phyloP scores from a whole-genome alignment of 169 alveolate genomes.

The Cryptosporidium sp. region DNA sequence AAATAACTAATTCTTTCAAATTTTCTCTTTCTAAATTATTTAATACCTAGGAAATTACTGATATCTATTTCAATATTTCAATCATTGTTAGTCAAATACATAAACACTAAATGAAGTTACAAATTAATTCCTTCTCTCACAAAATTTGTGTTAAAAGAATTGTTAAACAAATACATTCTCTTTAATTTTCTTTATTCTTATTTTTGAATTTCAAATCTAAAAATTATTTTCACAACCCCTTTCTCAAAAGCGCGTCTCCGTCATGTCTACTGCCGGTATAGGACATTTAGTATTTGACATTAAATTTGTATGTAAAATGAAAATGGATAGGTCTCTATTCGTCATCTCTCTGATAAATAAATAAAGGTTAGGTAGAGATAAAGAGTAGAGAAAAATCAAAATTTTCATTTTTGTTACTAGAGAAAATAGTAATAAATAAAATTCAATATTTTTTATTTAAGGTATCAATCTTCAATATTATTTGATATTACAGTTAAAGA shows the following conservation, averaged over 20 bases:
- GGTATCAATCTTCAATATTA: not conserved
- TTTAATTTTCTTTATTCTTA: too few species aligned
- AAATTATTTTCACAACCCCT: not conserved
- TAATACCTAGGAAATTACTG: not conserved
- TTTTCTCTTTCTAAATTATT: too few species aligned
- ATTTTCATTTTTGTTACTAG: not conserved
- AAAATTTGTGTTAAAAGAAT: not conserved
- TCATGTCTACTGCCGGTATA: slow-evolving; percentile 20
- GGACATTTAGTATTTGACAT: slow-evolving; percentile 6
- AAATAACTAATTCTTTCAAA: not conserved
- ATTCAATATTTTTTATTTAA: not conserved
- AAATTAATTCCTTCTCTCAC: not conserved
- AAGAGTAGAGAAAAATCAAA: not conserved
- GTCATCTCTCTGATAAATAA: slow-evolving; percentile 17
- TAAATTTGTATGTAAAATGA: slow-evolving; percentile 23
- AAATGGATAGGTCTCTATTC: slow-evolving; percentile 35
- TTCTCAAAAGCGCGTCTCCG: slow-evolving; percentile 29
- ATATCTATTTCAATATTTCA: not conserved
- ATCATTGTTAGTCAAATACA: not conserved
- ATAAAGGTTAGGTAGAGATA: not conserved
- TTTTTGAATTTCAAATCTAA: not conserved
- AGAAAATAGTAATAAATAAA: not conserved
- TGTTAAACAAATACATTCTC: not conserved
- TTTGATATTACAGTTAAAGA: not conserved
- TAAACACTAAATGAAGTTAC: not conserved